Evolutionary conservation across 257 asterid species (phyloP).

Genomic region (Salvia miltiorrhiza): DNA sequence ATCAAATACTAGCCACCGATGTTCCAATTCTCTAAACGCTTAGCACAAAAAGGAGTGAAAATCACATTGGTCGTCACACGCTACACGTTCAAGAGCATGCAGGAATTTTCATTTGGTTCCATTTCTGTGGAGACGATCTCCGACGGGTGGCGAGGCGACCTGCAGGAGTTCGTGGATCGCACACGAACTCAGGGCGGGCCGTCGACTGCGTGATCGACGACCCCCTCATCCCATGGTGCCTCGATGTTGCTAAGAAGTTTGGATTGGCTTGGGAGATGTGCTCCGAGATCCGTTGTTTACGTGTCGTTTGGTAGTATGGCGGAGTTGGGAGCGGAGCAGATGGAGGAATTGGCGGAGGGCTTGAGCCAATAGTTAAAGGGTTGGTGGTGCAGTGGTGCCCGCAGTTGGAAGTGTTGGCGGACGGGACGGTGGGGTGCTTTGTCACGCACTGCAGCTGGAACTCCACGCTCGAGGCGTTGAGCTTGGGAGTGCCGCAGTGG

Average conservation of each 20-base stretch:
- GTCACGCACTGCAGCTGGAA: conserved; percentile 38
- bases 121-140: neutral
- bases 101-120: neutral
- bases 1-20: neutral
- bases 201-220: neutral
- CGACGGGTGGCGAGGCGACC: neutral
- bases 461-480: conserved; percentile 31
- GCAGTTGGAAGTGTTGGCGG: neutral
- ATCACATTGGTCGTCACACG: neutral
- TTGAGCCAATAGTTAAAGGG: neutral
- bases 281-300: neutral
- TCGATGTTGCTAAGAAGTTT: neutral
- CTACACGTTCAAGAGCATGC: neutral
- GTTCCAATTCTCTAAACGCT: neutral
- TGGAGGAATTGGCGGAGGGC: neutral
- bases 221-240: neutral
- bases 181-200: neutral
- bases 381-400: neutral
- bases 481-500: conserved; percentile 23
- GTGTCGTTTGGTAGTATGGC: neutral
- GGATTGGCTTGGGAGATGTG: neutral
- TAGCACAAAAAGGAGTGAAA: neutral
- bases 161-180: neutral
- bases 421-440: conserved; percentile 25
- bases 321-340: neutral